Percentiles rank a stretch among this genome's conserved stretches.
These are phyloP conservation scores for Westerdykella ornata DNA, from an alignment of 2,329 filamentous ascomycete species.

Conservation along the genomic window DNA sequence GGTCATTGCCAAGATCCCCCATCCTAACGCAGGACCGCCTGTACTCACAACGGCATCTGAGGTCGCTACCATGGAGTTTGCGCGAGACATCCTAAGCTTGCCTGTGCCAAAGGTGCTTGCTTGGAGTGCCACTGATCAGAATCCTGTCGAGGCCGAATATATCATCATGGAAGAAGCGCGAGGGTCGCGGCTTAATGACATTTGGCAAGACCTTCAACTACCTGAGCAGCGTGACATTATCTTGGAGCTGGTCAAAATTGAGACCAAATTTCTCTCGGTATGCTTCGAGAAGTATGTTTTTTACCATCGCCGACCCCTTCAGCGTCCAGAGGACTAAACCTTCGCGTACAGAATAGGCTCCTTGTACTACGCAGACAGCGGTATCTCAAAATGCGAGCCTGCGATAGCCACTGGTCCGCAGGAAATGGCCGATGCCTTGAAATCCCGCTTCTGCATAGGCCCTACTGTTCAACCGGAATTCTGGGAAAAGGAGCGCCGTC, in stretches of 20 bases:
- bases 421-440: constrained; percentile 10
- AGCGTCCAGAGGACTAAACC: constrained; percentile 12
- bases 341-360: constrained; percentile 12
- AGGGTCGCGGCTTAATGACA: constrained; percentile 17
- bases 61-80: constrained; percentile 26
- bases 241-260: constrained; percentile 23
- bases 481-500: constrained; percentile 17
- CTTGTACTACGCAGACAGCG: constrained; percentile 20
- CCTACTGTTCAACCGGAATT: constrained; percentile 20
- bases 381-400: constrained; percentile 25
- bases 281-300: constrained; percentile 22
- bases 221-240: constrained; percentile 16
- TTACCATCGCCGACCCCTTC: constrained; percentile 16
- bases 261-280: constrained; percentile 24
- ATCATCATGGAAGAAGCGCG: constrained; percentile 30
- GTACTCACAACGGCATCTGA: constrained; percentile 19
- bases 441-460: constrained; percentile 19
- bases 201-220: constrained; percentile 19
- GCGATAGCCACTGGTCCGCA: constrained; percentile 16
- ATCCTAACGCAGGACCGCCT: constrained; percentile 20
- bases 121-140: constrained; percentile 20
- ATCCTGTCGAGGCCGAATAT: constrained; percentile 25
- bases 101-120: constrained; percentile 22
- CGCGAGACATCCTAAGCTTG: constrained; percentile 15
- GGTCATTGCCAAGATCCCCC: constrained; percentile 22